Base-by-base conservation (phyloP, 2,329 filamentous ascomycete species). In the Cladophialophora psammophila region DNA sequence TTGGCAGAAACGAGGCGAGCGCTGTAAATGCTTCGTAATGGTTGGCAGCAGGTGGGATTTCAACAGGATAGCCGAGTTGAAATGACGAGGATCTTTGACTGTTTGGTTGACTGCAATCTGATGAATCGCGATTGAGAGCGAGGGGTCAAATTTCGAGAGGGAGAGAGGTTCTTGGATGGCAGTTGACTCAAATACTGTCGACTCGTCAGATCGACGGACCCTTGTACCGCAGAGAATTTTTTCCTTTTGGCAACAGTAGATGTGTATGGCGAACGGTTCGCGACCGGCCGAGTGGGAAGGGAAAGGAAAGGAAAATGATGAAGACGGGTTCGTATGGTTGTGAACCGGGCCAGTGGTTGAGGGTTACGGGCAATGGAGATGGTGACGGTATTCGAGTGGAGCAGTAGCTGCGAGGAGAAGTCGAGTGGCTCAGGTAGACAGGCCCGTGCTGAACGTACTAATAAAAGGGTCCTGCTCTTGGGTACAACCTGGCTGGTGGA, bases 81-180 rank as follows among this genome's bases (percentile, higher is more conserved):
- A 68, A 68, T 68, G 66, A 68, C 66, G 48, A 34, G 52, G 42
- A 61, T 38, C 10, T n/a, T 57, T 57, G 52, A 55, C 34, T 35
- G 52, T 34, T n/a, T 55, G 7, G 52, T 35, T 55, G 31, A 20
- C 52, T 36, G 34, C 52, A 36, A 34, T 36, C 52, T 55, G 31
- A 55, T 55, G 52, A 20, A 55, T 55, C 31, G 52, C 45, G 45
- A 50, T 50, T 20, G 18, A 13, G 45, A 50, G 45, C 45, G 45
- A n/a, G 45, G 45, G 20, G 9, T 50, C 45, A 50, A 50, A 31
- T 50, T 50, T 50, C 45, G 45, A 50, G 45, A 50, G 26, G 20
- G 18, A 26, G 45, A 50, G 45, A 26, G 45, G 45, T n/a, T 50
- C 45, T 20, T 50, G 20, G 45, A 45, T 45, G 6, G 40, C 7